These are phyloP conservation scores for Metschnikowia anglica DNA, from an alignment of 805 yeast genomes.

Conservation along the genomic window DNA sequence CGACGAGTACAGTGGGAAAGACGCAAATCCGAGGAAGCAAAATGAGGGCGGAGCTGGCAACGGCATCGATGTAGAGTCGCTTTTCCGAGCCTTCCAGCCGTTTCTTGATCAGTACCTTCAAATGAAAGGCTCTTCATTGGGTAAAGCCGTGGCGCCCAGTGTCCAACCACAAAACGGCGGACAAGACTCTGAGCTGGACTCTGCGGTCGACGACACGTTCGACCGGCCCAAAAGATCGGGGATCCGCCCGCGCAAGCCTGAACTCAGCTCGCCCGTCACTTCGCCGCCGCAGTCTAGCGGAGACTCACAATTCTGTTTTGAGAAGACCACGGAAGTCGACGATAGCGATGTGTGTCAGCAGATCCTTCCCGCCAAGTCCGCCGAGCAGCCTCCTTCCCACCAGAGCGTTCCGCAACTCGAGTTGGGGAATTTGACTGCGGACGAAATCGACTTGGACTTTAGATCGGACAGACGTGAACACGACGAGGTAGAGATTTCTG, in stretches of 20 bases:
- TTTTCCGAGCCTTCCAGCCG: slow-evolving; percentile 15
- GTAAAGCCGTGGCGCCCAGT: too few species aligned
- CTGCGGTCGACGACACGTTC: slow-evolving; percentile 16
- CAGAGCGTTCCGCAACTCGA: slow-evolving; percentile 13
- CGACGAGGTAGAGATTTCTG: not conserved
- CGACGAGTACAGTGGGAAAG: not conserved
- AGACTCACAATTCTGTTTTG: slow-evolving; percentile 10
- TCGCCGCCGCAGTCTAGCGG: slow-evolving; percentile 34
- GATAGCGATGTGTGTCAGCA: slow-evolving; percentile 19
- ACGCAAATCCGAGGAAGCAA: not conserved
- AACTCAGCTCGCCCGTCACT: slow-evolving; percentile 27
- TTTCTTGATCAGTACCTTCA: slow-evolving; percentile 12
- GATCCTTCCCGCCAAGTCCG: not conserved
- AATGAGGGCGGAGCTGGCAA: not conserved
- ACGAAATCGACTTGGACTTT: slow-evolving; percentile 13
- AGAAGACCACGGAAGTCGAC: slow-evolving; percentile 9
- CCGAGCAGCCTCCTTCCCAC: not conserved
- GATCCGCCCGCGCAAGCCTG: slow-evolving; percentile 1
- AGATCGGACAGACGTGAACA: not conserved
- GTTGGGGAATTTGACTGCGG: slow-evolving; percentile 17
- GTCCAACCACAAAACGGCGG: not conserved
- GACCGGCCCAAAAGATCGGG: slow-evolving; percentile 10
- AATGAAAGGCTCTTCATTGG: not conserved
- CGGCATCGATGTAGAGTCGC: slow-evolving; percentile 9
- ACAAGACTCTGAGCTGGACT: slow-evolving; percentile 16